Base-by-base conservation (phyloP, 106 monocot species). In the Hemerocallis citrina region DNA sequence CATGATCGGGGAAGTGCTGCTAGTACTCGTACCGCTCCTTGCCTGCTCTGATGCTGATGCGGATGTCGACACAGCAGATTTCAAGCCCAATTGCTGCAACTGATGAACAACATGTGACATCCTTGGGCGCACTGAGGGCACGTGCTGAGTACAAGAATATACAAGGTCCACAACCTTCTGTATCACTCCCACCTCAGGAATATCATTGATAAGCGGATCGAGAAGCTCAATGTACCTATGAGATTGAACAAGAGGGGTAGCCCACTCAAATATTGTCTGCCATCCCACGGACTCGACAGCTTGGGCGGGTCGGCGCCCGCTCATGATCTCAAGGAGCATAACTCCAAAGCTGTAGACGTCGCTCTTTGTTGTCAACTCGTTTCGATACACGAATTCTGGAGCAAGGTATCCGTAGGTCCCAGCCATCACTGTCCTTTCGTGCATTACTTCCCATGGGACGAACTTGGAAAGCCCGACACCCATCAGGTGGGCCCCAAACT, bases 61-160 rank as follows among this genome's bases (percentile, higher is more conserved):
- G 10, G 14, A 17, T 20, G 21, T 3, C 14, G 61, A 42, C 1
- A 24, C 61, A 11, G 74, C 74, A 5, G 78, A 71, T 55, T 63
- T 81, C 44, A 85, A 38, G 0, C 72, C 83, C 29, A 90, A 7
- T 69, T 91, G 91, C 56, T 88, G 96, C 59, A 96, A 74, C 42
- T 96, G 96, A 64, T 96, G 96, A 8, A 96, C 96, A 7, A 96
- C 91, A 68, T 96, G 96, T 0, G 91, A 91, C 96, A 96, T 96
- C 70, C 96, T 79, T 29, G 96, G 96, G 11, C 96, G 72, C 27
- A 96, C 96, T 0, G 90, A 96, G 2, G 96, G 96, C 15, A 96
- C 96, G 44, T 90, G 86, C 76, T 96, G 91, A 9, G 96, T 96
- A 79, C 96, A 96, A 23, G 91, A 67, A 32, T 96, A 96, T 4